phyloP scores from a whole-genome alignment of 495 filamentous ascomycete species.

The Aspergillus ellipticus region DNA sequence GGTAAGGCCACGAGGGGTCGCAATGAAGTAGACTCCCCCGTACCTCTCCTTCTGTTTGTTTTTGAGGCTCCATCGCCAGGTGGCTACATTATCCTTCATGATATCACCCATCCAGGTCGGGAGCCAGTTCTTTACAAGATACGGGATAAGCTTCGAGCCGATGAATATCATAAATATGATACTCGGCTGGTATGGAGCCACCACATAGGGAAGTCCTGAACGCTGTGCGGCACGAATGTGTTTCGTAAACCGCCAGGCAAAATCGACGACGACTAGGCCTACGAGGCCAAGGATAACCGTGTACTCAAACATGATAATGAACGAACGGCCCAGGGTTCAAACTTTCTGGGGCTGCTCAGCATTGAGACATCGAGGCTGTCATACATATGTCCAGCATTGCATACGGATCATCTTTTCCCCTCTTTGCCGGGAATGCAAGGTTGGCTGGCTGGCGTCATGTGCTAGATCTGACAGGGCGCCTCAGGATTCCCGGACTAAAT shows the following conservation, averaged over 20 bases:
- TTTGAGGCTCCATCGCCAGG: constrained; percentile 28
- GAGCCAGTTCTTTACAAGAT: constrained; percentile 11
- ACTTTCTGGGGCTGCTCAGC: no score
- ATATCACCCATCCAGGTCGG: constrained; percentile 11
- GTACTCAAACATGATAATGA: constrained; percentile 1
- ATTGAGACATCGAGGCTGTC: no score
- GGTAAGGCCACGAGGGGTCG: constrained; percentile 39
- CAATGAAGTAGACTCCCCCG: constrained; percentile 39
- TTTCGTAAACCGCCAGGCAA: not conserved
- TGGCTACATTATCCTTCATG: constrained; percentile 5
- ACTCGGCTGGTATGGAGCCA: constrained; percentile 31
- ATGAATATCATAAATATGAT: constrained; percentile 24
- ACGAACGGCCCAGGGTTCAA: no score
- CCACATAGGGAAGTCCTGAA: constrained; percentile 32
- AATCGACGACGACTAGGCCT: constrained; percentile 1
- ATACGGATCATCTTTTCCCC: no score
- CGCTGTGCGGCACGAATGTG: constrained; percentile 27
- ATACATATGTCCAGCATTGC: no score
- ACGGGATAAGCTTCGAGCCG: not conserved
- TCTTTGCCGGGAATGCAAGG: no score
- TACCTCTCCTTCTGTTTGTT: constrained; percentile 34
- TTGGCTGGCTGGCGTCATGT: no score
- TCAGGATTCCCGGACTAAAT: no score
- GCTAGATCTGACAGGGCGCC: no score
- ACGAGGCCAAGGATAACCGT: constrained; percentile 7